phyloP scores from a whole-genome alignment of 371 early-diverging fungal species.

The Mortierella sp. region DNA sequence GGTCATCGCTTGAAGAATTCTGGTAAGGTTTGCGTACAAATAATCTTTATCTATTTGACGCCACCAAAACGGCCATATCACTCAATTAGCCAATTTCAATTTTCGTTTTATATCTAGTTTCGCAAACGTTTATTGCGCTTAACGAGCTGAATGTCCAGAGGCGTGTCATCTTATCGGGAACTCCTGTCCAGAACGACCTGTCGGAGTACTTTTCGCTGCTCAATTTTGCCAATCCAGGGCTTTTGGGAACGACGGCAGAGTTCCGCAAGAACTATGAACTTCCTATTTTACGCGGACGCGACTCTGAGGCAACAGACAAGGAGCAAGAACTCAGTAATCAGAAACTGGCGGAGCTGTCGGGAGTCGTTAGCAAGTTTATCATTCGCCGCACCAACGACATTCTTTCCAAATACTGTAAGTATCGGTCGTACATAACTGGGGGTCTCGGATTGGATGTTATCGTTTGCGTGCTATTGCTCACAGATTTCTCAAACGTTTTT shows the following conservation, averaged over 20 bases:
- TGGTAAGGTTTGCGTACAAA: constrained; percentile 34
- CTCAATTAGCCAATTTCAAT: background rate
- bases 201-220: constrained; percentile 96
- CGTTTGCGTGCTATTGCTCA: background rate
- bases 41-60: too few species aligned
- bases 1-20: constrained; percentile 98
- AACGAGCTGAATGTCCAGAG: constrained; percentile 88
- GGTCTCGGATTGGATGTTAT: background rate
- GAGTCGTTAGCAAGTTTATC: constrained; percentile 92
- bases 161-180: constrained; percentile 96
- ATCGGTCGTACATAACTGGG: too few species aligned
- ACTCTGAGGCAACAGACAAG: constrained; percentile 89
- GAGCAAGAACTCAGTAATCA: constrained; percentile 89
- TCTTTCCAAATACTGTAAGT: constrained; percentile 93
- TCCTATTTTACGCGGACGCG: constrained; percentile 95
- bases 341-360: constrained; percentile 87
- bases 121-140: constrained; percentile 89
- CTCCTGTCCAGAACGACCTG: constrained; percentile 98
- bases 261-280: constrained; percentile 94
- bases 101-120: constrained; percentile 61
- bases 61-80: background rate
- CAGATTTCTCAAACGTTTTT: background rate
- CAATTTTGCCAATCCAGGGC: constrained; percentile 95
- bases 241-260: constrained; percentile 93
- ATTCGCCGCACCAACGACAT: constrained; percentile 97